Evolutionary conservation across 352 stramenopile genomes (phyloP).

Genomic region (Globisporangium paddicum): DNA sequence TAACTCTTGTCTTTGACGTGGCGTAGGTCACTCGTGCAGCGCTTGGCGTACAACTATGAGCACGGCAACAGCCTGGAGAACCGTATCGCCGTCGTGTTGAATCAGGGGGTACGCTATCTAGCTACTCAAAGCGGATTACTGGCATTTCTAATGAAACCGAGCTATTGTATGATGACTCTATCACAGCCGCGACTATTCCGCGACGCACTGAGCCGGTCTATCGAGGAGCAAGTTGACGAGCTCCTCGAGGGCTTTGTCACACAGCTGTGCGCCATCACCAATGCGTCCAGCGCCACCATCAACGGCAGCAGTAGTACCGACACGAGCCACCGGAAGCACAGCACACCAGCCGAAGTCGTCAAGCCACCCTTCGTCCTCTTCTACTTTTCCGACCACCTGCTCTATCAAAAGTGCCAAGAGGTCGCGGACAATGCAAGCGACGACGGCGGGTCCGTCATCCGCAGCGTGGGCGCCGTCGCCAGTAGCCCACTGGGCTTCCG

Average conservation of each 20-base stretch:
- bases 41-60: slow-evolving; percentile 48
- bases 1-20: no score
- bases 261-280: not conserved
- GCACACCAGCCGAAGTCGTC: not conserved
- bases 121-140: not conserved
- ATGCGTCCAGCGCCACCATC: not conserved
- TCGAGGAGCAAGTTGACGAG: slow-evolving; percentile 33
- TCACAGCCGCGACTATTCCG: slow-evolving; percentile 32
- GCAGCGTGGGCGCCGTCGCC: not conserved
- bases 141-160: not conserved
- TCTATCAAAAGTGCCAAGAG: not conserved
- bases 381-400: slow-evolving; percentile 20
- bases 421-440: not conserved
- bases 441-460: not conserved
- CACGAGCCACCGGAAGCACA: not conserved
- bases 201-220: slow-evolving; percentile 24
- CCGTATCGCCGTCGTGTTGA: slow-evolving; percentile 19
- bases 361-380: slow-evolving; percentile 28
- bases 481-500: not conserved
- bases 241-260: slow-evolving; percentile 19
- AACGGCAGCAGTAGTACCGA: not conserved
- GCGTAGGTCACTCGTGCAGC: slow-evolving; percentile 27
- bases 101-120: slow-evolving; percentile 24
- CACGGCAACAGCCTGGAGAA: slow-evolving; percentile 20
- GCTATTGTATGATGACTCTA: not conserved